These are phyloP conservation scores for Ascochyta viciae-villosae DNA, from an alignment of 2,329 filamentous ascomycete species.

Conservation along the genomic window DNA sequence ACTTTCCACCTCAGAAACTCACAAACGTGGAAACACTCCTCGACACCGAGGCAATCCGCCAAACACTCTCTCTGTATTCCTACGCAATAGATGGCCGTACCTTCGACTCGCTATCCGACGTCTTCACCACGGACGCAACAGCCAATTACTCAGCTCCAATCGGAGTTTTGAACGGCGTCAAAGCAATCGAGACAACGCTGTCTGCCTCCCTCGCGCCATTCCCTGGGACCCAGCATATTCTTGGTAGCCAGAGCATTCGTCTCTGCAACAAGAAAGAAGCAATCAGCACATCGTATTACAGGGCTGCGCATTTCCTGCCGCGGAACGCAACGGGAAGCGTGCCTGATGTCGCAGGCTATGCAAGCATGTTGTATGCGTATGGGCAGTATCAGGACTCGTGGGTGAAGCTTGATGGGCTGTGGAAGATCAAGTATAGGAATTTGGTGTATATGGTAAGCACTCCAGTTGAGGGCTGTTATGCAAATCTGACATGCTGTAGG, in stretches of 20 bases:
- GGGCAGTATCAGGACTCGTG: slow-evolving; percentile 17
- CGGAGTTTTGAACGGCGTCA: neutral
- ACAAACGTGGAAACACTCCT: neutral
- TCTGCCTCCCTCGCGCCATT: neutral
- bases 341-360: neutral
- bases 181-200: neutral
- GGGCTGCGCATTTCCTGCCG: slow-evolving; percentile 4
- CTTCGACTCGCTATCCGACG: neutral
- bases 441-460: slow-evolving; percentile 9
- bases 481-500: neutral
- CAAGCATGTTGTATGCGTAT: neutral
- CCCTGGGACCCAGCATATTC: slow-evolving; percentile 4
- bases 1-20: slow-evolving; percentile 3
- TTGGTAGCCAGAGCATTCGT: slow-evolving; percentile 9
- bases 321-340: neutral
- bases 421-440: slow-evolving; percentile 9
- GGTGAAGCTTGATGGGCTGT: slow-evolving; percentile 2
- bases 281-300: slow-evolving; percentile 4
- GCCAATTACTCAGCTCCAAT: slow-evolving; percentile 9
- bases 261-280: neutral
- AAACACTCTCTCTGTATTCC: slow-evolving; percentile 7
- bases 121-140: slow-evolving; percentile 2
- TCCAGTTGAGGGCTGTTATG: neutral
- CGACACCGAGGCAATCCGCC: slow-evolving; percentile 3
- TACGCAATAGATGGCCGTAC: slow-evolving; percentile 1